Base-by-base conservation (phyloP, 345 rosid species). In the Eucalyptus tenuipes region DNA sequence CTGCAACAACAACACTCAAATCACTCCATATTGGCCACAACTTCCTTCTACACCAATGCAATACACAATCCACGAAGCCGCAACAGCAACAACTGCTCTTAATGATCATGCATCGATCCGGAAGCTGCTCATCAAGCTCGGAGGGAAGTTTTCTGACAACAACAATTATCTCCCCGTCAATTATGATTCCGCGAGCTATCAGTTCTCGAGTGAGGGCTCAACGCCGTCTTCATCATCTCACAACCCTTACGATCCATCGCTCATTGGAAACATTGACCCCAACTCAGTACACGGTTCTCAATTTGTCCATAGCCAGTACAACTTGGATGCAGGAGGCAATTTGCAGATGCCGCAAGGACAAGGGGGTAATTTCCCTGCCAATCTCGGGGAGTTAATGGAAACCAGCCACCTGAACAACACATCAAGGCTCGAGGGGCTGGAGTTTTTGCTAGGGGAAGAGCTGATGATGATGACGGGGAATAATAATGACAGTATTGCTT, bases 81-180 rank as follows among this genome's bases (percentile, higher is more conserved):
- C 86, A 14, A 37, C 85, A 2, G 80, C 75, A 22, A 66, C 75
- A n/a, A 11, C 88, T 55, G 40, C 89, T 29, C 88, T 88, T 61
- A 91, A 90, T 49, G 93, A 93, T 88, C 94, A 93, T 86, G 90
- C 92, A 27, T 92, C 96, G 0, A 92, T 95, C 87, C 90, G 93
- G 90, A 94, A 93, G 66, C 85, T 94, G 64, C 93, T 95, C n/a
- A 87, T 92, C 91, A 94, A 94, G 92, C 95, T 95, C 22, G 96
- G 94, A 85, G 96, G 96, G 87, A 92, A 90, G 86, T 93, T 95
- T 87, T 93, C 90, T 16, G 71, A 87, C 66, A 44, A 42, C 24
- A 37, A 89, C 59, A 88, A 88, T 48, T 88, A 90, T 86, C 48
- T 87, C 49, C 90, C 88, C 6, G 85, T 79, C 33, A 82, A 88